These are phyloP conservation scores for Lantana camara DNA, from an alignment of 257 asterid species.

Conservation along the genomic window DNA sequence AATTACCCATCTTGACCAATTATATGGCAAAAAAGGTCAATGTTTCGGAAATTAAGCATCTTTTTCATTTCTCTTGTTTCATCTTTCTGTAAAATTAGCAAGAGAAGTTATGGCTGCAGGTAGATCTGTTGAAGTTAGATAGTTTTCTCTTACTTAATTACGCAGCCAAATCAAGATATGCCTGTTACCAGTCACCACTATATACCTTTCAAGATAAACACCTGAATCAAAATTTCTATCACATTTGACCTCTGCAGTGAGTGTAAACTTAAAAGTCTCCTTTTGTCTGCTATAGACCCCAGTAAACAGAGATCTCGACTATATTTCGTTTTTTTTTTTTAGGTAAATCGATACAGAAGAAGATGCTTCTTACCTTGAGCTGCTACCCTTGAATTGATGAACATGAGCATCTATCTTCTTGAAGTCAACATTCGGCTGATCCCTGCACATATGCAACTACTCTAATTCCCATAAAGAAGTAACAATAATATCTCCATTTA, in stretches of 20 bases:
- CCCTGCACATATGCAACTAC: constrained; percentile 39
- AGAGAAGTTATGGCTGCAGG: no score
- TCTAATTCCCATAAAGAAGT: not conserved
- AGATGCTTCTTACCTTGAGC: constrained; percentile 61
- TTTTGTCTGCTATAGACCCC: constrained; percentile 19
- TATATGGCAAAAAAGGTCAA: not conserved
- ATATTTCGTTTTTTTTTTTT: not conserved
- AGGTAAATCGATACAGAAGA: not conserved
- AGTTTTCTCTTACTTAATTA: not conserved
- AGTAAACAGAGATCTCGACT: constrained; percentile 20
- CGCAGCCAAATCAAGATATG: not conserved
- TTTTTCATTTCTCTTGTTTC: not conserved
- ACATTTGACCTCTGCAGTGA: not conserved
- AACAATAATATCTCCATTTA: not conserved
- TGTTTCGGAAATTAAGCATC: not conserved
- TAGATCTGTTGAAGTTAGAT: not conserved
- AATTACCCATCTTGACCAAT: no score
- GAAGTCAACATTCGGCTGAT: constrained; percentile 68
- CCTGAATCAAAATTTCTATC: constrained; percentile 12
- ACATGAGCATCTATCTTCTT: constrained; percentile 79
- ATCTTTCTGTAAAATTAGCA: not conserved
- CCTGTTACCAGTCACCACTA: constrained; percentile 12
- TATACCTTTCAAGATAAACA: not conserved
- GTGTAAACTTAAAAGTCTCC: constrained; percentile 11
- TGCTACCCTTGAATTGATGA: constrained; percentile 94